Base-by-base conservation (phyloP, 768 basidiomycete species). In the Pleurotus cornucopiae region DNA sequence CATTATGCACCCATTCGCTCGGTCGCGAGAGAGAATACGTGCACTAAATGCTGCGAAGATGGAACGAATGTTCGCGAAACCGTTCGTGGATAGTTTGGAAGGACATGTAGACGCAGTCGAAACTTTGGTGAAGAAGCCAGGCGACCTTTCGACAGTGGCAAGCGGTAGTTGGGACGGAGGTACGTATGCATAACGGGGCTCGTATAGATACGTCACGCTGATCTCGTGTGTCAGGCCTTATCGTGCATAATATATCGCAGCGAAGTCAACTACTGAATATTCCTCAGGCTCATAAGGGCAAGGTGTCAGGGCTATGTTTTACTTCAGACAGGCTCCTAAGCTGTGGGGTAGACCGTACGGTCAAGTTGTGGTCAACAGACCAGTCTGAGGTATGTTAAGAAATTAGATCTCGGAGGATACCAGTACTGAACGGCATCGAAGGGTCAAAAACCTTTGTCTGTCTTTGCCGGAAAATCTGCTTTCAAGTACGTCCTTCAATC, bases 141-240 rank as follows among this genome's bases (percentile, higher is more conserved):
- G 85, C 14, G 83, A 88, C 1, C 73, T 97, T 20, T 85, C 84
- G 14, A 78, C 85, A 23, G 79, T 98, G 16, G 95, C 91, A 0
- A 96, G 93, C 64, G 95, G 91, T 18, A 91, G 91, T 62, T 98
- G 95, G 81, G 94, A 98, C 68, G 97, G 97, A 74, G 91, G 91
- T 93, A 60, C 67, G 85, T 80, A 59, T 61, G 56, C 60, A 57
- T 25, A 25, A 25, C 38, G 23, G 2, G n/a, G 14, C 41, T 51
- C n/a, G 40, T n/a, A 16, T 25, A 7, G 41, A 44, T 16, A 3
- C 13, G 11, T 44, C 12, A 44, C 16, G 20, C 6, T 44, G 41
- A 44, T 26, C 46, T 38, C 12, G 56, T 14, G 62, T 21, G 45
- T 23, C 46, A 95, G 94, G 90, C 44, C 78, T 99, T 37, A 84